These are phyloP conservation scores for Saccharomycodes ludwigii DNA, from an alignment of 805 yeast species.

Conservation along the genomic window DNA sequence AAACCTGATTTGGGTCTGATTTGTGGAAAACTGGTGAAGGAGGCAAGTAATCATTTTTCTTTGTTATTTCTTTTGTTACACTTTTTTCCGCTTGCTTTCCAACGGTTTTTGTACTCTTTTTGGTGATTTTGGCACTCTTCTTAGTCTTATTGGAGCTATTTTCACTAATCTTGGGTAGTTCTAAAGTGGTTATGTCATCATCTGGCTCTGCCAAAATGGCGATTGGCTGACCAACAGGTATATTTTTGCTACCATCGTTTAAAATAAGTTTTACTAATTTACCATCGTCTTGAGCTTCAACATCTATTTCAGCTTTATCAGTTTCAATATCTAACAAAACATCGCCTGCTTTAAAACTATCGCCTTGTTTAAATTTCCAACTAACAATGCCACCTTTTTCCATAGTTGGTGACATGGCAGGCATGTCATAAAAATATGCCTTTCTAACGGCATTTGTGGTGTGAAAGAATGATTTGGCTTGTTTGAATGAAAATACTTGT, in stretches of 20 bases:
- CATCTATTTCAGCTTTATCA: slow-evolving; percentile 73
- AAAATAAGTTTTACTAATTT: slow-evolving; percentile 60
- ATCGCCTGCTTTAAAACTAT: slow-evolving; percentile 70
- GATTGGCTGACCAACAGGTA: slow-evolving; percentile 81
- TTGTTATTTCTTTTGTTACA: slow-evolving; percentile 11
- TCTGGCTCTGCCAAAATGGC: slow-evolving; percentile 82
- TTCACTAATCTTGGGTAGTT: slow-evolving; percentile 38
- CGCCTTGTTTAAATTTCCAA: slow-evolving; percentile 80
- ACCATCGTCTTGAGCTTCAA: slow-evolving; percentile 89
- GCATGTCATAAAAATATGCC: slow-evolving; percentile 63
- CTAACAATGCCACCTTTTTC: slow-evolving; percentile 83
- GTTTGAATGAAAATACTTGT: no score
- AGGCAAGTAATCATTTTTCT: slow-evolving; percentile 9
- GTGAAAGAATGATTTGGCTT: slow-evolving; percentile 16
- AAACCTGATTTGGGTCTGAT: slow-evolving; percentile 56
- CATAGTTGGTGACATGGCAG: slow-evolving; percentile 99
- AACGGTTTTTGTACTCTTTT: no score
- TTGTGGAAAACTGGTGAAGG: slow-evolving; percentile 15
- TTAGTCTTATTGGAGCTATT: no score
- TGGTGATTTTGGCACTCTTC: no score
- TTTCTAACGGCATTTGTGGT: slow-evolving; percentile 11
- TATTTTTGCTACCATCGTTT: slow-evolving; percentile 63
- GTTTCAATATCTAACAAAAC: slow-evolving; percentile 74
- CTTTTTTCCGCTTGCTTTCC: slow-evolving; percentile 11
- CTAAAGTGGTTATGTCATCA: slow-evolving; percentile 61